Conservation (phyloP, 768 basidiomycete genomes). For the Hysterangium stoloniferum region DNA sequence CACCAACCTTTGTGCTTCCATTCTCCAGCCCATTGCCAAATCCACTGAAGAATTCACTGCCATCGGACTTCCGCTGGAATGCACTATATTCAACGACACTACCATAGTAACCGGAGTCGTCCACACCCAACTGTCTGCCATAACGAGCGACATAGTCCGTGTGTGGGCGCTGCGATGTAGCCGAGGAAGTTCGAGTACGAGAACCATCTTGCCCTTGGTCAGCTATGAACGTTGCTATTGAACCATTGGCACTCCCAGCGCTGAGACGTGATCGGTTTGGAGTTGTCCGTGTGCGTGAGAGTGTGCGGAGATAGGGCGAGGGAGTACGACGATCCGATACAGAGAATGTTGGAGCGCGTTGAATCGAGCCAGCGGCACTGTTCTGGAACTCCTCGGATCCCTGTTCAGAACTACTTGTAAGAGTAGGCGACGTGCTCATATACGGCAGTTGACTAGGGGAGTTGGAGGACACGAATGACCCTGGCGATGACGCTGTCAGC, state of each 20-base stretch:
- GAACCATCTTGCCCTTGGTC: constrained; percentile 1
- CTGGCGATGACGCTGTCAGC: not conserved
- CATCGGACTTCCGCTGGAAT: constrained; percentile 1
- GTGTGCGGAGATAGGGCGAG: constrained; percentile 30
- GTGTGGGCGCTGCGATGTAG: constrained; percentile 7
- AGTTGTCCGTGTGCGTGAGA: constrained; percentile 66
- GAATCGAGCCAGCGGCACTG: constrained; percentile 47
- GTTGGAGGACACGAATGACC: constrained; percentile 1
- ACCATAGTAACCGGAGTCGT: constrained; percentile 35
- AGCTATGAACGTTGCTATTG: constrained; percentile 8
- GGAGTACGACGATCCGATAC: constrained; percentile 22
- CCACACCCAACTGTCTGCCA: constrained; percentile 18
- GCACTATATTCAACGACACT: not conserved
- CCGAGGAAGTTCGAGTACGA: constrained; percentile 1
- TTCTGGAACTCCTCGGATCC: constrained; percentile 60
- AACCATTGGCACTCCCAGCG: constrained; percentile 5
- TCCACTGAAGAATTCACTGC: constrained; percentile 6
- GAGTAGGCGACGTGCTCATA: not conserved
- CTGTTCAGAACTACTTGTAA: not conserved
- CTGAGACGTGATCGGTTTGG: constrained; percentile 43
- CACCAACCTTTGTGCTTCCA: not conserved
- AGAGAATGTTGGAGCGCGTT: constrained; percentile 45
- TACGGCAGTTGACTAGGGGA: constrained; percentile 7
- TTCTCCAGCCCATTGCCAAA: not conserved
- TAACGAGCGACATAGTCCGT: constrained; percentile 7